Base-by-base conservation (phyloP, 2,329 filamentous ascomycete species). In the Colletotrichum abscissum region DNA sequence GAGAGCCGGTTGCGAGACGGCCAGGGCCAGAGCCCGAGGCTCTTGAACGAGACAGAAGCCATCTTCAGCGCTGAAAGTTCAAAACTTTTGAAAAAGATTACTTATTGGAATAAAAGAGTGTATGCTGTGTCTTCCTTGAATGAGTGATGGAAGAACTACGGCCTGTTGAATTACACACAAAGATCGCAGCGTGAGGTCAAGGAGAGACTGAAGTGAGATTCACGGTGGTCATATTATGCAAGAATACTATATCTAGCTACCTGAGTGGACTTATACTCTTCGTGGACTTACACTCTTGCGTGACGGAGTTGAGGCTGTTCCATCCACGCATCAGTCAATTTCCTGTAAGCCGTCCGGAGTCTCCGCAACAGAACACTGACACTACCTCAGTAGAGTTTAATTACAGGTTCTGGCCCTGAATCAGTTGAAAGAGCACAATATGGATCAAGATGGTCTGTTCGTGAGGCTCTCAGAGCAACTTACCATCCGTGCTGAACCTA, bases 21-120 rank as follows among this genome's bases (percentile, higher is more conserved):
- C 63, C 2, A 70, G 12, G 28, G 67, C 67, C 54, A 67, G 9
- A 14, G 67, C 67, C 54, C 42, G 7, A 22, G 14, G 7, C 16
- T 33, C 33, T 22, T 65, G 5, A 56, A 22, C 2, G 63, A 9
- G 4, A 22, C 4, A 9, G 28, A 46, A 16, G 52, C 5, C 63
- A 65, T 42, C 35, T 46, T 22, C 42, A 46, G 19, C 42, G 42
- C 19, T 9, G 7, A 38, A n/a, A 1, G 2, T 26, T 42, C 1
- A 26, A 55, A 5, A 12, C n/a, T 28, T 30, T 22, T 2, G 12
- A 57, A 57, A 57, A 28, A 8, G 30, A 42, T 16, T 42, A 42
- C 12, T 56, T 26, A 9, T 12, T 14, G 1, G 38, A 24, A 63
- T 4, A 55, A 38, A 59, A 5, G 62, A 63, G 11, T 12, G 46